Evolutionary conservation across 2,329 filamentous ascomycete genomes (phyloP).

Genomic region (Eurotiales sp.): DNA sequence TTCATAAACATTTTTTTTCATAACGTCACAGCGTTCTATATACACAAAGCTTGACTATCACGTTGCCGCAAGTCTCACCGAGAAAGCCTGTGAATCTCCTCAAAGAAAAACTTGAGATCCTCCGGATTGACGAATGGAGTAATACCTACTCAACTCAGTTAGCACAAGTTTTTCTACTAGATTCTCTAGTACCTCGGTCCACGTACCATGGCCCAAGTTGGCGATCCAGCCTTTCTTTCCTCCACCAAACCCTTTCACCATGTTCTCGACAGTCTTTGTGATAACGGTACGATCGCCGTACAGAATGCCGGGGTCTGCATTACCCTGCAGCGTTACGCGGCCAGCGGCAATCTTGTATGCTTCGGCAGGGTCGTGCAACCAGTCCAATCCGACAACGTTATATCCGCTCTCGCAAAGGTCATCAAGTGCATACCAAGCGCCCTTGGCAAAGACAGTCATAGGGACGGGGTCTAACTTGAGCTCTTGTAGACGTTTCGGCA

Average conservation of each 20-base stretch:
- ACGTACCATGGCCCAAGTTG: conserved; percentile 87
- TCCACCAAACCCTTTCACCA: conserved; percentile 80
- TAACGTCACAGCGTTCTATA: not conserved
- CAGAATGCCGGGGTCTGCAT: conserved; percentile 88
- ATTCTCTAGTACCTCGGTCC: not conserved
- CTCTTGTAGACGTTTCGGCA: conserved; percentile 70
- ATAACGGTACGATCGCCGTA: conserved; percentile 83
- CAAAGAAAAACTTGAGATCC: conserved; percentile 86
- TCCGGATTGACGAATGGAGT: conserved; percentile 94
- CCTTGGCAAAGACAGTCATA: conserved; percentile 98
- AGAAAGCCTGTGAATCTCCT: conserved; percentile 72
- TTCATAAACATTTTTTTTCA: not conserved
- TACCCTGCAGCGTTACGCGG: conserved; percentile 83
- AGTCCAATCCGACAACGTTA: conserved; percentile 90
- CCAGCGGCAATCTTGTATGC: conserved; percentile 76
- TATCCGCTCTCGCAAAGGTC: conserved; percentile 84
- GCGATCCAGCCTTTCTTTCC: conserved; percentile 93
- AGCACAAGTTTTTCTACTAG: conserved; percentile 16
- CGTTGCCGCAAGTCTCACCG: not conserved
- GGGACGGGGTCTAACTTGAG: conserved; percentile 76
- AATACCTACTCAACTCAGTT: conserved; percentile 59
- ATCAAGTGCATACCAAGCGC: conserved; percentile 91
- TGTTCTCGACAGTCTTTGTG: conserved; percentile 73
- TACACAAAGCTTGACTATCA: not conserved
- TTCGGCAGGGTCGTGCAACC: conserved; percentile 84